Percentiles rank a stretch among this genome's conserved stretches.
Conservation (phyloP, 2,329 filamentous ascomycete species). For the Sclerotinia spermophila region DNA sequence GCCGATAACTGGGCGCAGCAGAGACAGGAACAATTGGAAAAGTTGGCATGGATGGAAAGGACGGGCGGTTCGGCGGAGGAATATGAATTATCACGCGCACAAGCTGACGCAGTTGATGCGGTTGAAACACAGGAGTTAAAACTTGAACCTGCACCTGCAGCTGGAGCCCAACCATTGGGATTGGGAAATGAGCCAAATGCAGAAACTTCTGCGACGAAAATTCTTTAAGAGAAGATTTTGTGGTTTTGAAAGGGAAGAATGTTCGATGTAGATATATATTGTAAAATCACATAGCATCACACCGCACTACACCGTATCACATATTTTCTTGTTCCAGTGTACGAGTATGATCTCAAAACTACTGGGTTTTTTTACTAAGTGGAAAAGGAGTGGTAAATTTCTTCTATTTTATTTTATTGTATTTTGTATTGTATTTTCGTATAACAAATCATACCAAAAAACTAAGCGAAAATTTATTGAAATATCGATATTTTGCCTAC, state of each 20-base stretch:
- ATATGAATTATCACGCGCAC: background rate
- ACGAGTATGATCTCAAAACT: too few relatives aligned
- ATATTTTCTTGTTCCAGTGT: background rate
- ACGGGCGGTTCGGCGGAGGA: background rate
- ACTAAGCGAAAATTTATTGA: too few relatives aligned
- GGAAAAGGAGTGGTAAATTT: too few relatives aligned
- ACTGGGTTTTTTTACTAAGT: too few relatives aligned
- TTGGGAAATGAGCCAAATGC: background rate
- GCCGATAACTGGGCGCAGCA: background rate
- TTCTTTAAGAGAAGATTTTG: background rate
- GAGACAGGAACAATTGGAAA: background rate
- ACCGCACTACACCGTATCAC: background rate
- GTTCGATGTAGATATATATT: background rate
- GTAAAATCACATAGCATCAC: slow-evolving; percentile 4
- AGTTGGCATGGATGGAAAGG: slow-evolving; percentile 7
- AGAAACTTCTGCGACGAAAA: background rate
- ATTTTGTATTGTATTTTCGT: too few relatives aligned
- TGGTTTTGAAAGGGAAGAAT: background rate
- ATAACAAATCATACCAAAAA: too few relatives aligned
- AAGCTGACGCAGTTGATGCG: background rate
- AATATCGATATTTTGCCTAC: too few relatives aligned
- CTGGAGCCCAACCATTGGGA: background rate
- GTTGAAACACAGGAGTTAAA: background rate
- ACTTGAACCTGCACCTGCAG: background rate
- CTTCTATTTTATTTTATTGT: too few relatives aligned